phyloP scores from a whole-genome alignment of 2,329 filamentous ascomycete species.

The Daldinia eschscholtzii region DNA sequence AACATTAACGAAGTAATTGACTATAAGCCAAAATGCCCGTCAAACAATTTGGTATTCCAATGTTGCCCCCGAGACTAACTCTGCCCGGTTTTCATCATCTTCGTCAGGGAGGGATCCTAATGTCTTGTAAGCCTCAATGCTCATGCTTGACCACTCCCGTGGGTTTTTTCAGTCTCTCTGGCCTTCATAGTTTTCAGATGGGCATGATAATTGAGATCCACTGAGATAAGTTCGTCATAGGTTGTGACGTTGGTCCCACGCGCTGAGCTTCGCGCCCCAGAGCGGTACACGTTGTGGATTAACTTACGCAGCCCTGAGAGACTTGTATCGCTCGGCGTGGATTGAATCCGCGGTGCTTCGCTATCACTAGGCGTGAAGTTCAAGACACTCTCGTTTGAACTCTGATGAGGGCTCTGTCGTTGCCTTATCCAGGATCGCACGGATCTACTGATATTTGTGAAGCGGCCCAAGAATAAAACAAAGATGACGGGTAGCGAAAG shows the following conservation, averaged over 20 bases:
- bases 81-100: not conserved
- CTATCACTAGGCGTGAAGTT: not conserved
- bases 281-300: not conserved
- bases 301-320: conserved; percentile 1
- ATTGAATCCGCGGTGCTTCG: not conserved
- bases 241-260: not conserved
- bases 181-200: not conserved
- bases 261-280: not conserved
- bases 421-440: conserved; percentile 37
- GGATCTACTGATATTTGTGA: conserved; percentile 31
- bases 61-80: not conserved
- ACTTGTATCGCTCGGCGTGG: not conserved
- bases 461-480: conserved; percentile 29
- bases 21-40: not conserved
- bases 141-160: not conserved
- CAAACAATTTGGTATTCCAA: not conserved
- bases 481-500: conserved; percentile 34
- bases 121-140: not conserved
- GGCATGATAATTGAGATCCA: not conserved
- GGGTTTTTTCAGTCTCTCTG: not conserved
- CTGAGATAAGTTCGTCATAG: not conserved
- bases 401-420: conserved; percentile 28
- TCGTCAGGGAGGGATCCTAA: not conserved
- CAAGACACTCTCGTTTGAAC: conserved; percentile 25
- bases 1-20: no score